A percentile compares a stretch with the other conserved stretches of the same genome.
These are phyloP conservation scores for Forsythia suspensa DNA, from an alignment of 257 asterid species.

Conservation along the genomic window DNA sequence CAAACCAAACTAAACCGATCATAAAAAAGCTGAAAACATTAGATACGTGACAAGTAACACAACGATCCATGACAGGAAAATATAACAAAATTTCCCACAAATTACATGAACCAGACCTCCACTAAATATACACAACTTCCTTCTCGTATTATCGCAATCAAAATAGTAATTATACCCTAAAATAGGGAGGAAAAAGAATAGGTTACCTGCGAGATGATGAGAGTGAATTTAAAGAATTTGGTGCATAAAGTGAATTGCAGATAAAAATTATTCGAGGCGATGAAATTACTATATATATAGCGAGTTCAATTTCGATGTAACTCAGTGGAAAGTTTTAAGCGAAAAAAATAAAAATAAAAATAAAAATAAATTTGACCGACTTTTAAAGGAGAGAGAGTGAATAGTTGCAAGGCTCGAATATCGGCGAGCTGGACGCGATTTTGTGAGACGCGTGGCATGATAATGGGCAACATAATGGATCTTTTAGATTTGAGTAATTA, in stretches of 20 bases:
- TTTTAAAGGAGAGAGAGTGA: no score
- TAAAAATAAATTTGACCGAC: not conserved
- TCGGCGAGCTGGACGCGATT: not conserved
- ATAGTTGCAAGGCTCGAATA: not conserved
- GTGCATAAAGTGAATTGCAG: not conserved
- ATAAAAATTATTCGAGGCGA: not conserved
- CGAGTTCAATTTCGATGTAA: not conserved
- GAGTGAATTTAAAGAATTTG: not conserved
- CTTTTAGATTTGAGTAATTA: no score
- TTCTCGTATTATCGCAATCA: not conserved
- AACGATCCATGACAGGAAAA: not conserved
- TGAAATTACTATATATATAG: not conserved
- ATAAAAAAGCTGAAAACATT: not conserved
- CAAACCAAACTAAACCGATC: not conserved
- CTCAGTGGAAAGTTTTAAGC: not conserved
- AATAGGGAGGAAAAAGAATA: not conserved
- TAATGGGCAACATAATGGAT: no score
- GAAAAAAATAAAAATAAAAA: not conserved
- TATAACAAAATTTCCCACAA: not conserved
- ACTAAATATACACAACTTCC: not conserved
- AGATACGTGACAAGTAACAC: not conserved
- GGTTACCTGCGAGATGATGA: not conserved
- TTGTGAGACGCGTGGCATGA: no score
- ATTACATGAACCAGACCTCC: not conserved
- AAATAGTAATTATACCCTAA: not conserved